Evolutionary conservation across 2,329 filamentous ascomycete species (phyloP).

Genomic region (Penicillium hesseltinei): DNA sequence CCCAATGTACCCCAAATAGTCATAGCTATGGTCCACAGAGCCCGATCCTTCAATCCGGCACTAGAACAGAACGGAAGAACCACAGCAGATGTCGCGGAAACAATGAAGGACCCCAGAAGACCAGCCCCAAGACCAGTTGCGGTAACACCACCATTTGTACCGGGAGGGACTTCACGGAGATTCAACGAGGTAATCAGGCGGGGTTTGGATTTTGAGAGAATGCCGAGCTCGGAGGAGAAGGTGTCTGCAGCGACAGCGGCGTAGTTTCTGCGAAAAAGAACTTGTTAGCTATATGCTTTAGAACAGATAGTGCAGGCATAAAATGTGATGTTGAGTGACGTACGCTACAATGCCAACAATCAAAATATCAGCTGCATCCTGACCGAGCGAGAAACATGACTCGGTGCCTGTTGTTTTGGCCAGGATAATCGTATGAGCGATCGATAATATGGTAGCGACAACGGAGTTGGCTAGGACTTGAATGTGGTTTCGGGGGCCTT

Average conservation of each 20-base stretch:
- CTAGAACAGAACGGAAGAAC: constrained; percentile 67
- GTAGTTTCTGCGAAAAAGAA: constrained; percentile 61
- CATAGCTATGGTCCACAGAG: constrained; percentile 53
- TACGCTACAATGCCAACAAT: constrained; percentile 44
- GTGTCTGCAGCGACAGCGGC: constrained; percentile 90
- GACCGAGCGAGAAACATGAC: constrained; percentile 42
- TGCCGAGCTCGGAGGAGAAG: constrained; percentile 92
- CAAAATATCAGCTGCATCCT: constrained; percentile 36
- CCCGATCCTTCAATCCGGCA: constrained; percentile 53
- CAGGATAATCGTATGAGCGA: constrained; percentile 51
- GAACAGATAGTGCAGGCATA: not conserved
- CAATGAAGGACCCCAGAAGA: constrained; percentile 65
- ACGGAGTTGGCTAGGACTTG: constrained; percentile 90
- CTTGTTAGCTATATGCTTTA: not conserved
- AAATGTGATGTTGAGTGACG: constrained; percentile 9
- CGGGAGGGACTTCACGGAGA: constrained; percentile 76
- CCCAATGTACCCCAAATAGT: constrained; percentile 73
- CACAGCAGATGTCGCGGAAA: constrained; percentile 66
- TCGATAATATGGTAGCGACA: constrained; percentile 66
- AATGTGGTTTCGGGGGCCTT: constrained; percentile 77
- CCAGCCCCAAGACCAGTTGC: constrained; percentile 71
- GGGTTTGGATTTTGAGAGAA: constrained; percentile 72
- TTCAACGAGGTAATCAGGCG: constrained; percentile 80
- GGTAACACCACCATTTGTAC: constrained; percentile 93
- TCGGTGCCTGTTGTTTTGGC: constrained; percentile 10